Evolutionary conservation across 164 flowering plant genomes (phyloP), one percentile per base, ranked within the genome.

Genomic region (Brasenia schreberi): DNA sequence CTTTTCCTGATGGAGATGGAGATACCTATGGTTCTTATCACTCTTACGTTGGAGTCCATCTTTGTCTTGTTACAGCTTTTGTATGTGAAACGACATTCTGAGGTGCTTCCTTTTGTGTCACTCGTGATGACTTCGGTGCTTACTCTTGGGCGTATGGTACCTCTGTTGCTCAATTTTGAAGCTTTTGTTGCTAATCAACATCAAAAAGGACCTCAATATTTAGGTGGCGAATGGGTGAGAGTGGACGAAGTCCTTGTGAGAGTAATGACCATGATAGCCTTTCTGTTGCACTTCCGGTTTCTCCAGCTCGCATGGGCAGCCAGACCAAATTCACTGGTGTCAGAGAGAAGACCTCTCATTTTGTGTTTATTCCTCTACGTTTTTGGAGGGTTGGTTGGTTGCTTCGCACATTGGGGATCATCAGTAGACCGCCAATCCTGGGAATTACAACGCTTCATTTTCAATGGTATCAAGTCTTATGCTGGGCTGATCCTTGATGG

Each of bases 401-500:
- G 77, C 65, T 42, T 78, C n/a, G 18, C 78, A 42, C 78, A 71
- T 67, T 70, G 66, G 65, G 53, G 62, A 11, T 62, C 17, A 17
- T 52, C 63, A n/a, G 53, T 7, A 45, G 11, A 18, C 19, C 11
- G 1, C 27, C 63, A 17, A 17, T 4, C 17, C 19, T 60, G 63
- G 63, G 7, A 60, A 5, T 2, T n/a, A 59, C 74, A 64, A 7
- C 64, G 45, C 65, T 74, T 83, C 9, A 14, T 80, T 9, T 82
- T 77, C 83, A 72, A 67, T 14, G 75, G 73, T 70, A 65, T 83
- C 52, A 79, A 72, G 70, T 82, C 89, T n/a, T 88, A 81, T 65
- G 80, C 77, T 11, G 91, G 89, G n/a, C 73, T 88, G 74, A 71
- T 82, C 49, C 77, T 82, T 61, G 91, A 86, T 65, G 80, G 85